These are phyloP conservation scores for Cyclotella atomus DNA, from an alignment of 108 stramenopile species.

Conservation along the genomic window DNA sequence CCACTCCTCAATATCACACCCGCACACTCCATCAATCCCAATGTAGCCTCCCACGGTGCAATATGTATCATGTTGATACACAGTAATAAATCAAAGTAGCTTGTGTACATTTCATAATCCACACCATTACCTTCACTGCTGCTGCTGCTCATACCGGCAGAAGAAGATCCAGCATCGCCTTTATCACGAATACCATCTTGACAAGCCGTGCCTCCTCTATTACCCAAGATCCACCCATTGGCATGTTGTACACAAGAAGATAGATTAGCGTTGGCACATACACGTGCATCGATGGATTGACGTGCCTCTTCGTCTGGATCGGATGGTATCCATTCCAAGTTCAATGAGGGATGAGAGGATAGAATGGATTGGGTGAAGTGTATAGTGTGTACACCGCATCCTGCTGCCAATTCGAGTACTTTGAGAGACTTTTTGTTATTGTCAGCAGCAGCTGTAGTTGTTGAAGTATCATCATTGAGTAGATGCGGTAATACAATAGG, in stretches of 20 bases:
- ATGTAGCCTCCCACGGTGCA: slow-evolving; percentile 81
- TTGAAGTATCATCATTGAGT: no score
- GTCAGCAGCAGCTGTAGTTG: no score
- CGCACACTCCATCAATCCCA: slow-evolving; percentile 75
- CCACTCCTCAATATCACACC: slow-evolving; percentile 43
- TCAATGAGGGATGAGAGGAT: background rate
- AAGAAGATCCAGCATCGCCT: background rate
- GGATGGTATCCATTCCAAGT: slow-evolving; percentile 60
- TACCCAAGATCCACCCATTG: slow-evolving; percentile 32
- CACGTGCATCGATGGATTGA: slow-evolving; percentile 55
- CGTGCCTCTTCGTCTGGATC: slow-evolving; percentile 55
- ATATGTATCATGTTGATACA: slow-evolving; percentile 92
- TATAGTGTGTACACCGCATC: slow-evolving; percentile 64
- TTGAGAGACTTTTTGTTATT: slow-evolving; percentile 10
- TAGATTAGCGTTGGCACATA: no score
- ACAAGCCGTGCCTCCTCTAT: slow-evolving; percentile 32
- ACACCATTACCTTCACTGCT: slow-evolving; percentile 8
- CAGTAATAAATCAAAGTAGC: slow-evolving; percentile 62
- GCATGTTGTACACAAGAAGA: slow-evolving; percentile 45
- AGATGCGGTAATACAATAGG: slow-evolving; percentile 46
- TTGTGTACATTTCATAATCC: no score
- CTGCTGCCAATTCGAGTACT: slow-evolving; percentile 73
- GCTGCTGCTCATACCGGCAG: background rate
- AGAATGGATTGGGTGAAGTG: slow-evolving; percentile 44
- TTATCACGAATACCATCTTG: slow-evolving; percentile 47